Percentiles rank a stretch among this genome's conserved stretches.
phyloP scores from a whole-genome alignment of 495 filamentous ascomycete genomes.

The Xylaria cubensis region DNA sequence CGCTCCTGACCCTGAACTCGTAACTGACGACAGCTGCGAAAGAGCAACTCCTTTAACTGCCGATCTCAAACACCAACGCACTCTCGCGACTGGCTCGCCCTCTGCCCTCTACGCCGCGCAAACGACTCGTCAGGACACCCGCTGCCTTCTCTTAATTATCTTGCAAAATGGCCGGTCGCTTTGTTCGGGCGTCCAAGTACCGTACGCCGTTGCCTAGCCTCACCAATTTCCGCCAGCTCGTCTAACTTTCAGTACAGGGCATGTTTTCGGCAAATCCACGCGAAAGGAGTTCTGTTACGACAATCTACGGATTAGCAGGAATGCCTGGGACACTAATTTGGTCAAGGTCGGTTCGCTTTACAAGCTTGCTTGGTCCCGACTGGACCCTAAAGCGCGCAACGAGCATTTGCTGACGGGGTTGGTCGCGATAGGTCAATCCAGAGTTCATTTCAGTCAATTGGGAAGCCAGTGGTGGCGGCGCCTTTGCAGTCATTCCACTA shows the following conservation, averaged over 20 bases:
- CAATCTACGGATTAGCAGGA: slow-evolving; percentile 90
- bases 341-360: slow-evolving; percentile 72
- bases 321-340: slow-evolving; percentile 99
- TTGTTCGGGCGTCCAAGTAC: slow-evolving; percentile 98
- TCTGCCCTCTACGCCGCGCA: background rate
- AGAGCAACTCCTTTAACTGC: slow-evolving; percentile 11
- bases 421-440: slow-evolving; percentile 77
- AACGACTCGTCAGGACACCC: background rate
- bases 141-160: background rate
- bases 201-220: slow-evolving; percentile 66
- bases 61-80: slow-evolving; percentile 12
- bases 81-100: slow-evolving; percentile 9
- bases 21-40: slow-evolving; percentile 3
- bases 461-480: slow-evolving; percentile 95
- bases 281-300: slow-evolving; percentile 95
- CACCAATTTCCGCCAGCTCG: slow-evolving; percentile 36
- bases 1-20: slow-evolving; percentile 9
- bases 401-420: slow-evolving; percentile 36
- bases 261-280: slow-evolving; percentile 94
- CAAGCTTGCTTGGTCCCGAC: background rate
- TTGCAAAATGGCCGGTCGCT: slow-evolving; percentile 85
- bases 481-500: slow-evolving; percentile 94
- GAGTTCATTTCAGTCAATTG: slow-evolving; percentile 96
- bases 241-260: slow-evolving; percentile 65
- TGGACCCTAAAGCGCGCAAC: slow-evolving; percentile 2